phyloP scores from a whole-genome alignment of 2,329 filamentous ascomycete species.

The Aspergillus texensis region DNA sequence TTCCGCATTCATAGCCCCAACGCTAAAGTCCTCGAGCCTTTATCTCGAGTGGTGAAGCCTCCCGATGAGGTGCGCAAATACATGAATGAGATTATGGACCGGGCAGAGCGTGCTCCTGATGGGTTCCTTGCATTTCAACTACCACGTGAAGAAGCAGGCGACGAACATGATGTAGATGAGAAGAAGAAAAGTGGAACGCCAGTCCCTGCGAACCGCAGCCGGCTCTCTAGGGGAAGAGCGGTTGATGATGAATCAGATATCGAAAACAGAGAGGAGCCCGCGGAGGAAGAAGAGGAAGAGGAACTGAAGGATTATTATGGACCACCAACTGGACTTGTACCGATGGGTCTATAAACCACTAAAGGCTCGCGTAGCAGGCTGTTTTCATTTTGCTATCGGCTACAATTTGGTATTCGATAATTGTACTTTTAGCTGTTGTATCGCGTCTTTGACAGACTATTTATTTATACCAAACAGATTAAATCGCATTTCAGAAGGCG shows the following conservation, averaged over 20 bases:
- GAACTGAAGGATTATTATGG: slow-evolving; percentile 47
- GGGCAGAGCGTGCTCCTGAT: slow-evolving; percentile 57
- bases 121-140: slow-evolving; percentile 59
- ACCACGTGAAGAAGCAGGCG: slow-evolving; percentile 46
- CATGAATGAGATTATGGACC: slow-evolving; percentile 61
- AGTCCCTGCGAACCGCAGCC: slow-evolving; percentile 23
- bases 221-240: slow-evolving; percentile 27
- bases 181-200: slow-evolving; percentile 26
- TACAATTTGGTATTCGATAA: background rate
- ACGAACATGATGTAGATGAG: slow-evolving; percentile 31
- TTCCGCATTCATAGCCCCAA: slow-evolving; percentile 59
- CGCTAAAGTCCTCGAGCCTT: slow-evolving; percentile 56
- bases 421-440: background rate
- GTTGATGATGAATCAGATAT: slow-evolving; percentile 15
- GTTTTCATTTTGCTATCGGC: background rate
- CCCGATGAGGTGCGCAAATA: slow-evolving; percentile 55
- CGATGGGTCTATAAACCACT: slow-evolving; percentile 22
- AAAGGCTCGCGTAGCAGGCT: background rate
- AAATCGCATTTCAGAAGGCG: background rate
- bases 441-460: background rate
- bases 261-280: slow-evolving; percentile 12
- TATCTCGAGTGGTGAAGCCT: slow-evolving; percentile 59
- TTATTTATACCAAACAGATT: background rate
- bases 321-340: slow-evolving; percentile 38
- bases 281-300: slow-evolving; percentile 29